Conservation (phyloP, 208 protist species). For the Porcisia deanei region DNA sequence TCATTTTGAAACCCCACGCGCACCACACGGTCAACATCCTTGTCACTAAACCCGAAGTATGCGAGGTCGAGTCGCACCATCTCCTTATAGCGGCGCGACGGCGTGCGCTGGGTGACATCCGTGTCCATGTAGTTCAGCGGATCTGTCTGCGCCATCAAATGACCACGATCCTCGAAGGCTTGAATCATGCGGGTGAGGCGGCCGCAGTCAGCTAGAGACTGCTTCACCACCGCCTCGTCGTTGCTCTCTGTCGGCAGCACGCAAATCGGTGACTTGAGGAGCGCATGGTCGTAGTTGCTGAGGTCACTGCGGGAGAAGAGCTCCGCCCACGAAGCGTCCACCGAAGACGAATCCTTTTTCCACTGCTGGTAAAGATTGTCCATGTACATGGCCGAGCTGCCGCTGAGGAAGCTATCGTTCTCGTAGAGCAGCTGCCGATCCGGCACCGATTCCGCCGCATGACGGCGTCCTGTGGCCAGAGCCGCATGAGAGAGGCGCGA, state of each 20-base stretch:
- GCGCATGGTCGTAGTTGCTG: slow-evolving; percentile 50
- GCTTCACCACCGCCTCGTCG: slow-evolving; percentile 48
- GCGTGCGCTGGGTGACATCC: slow-evolving; percentile 41
- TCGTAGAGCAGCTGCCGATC: slow-evolving; percentile 68
- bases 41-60: slow-evolving; percentile 79
- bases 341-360: slow-evolving; percentile 72
- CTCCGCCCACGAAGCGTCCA: slow-evolving; percentile 74
- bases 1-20: slow-evolving; percentile 78
- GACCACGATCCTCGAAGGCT: slow-evolving; percentile 87
- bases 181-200: slow-evolving; percentile 89
- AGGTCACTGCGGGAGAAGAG: slow-evolving; percentile 54
- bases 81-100: slow-evolving; percentile 59
- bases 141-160: slow-evolving; percentile 81
- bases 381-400: slow-evolving; percentile 80
- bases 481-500: slow-evolving; percentile 7
- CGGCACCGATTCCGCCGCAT: slow-evolving; percentile 30
- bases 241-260: slow-evolving; percentile 49
- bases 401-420: slow-evolving; percentile 87
- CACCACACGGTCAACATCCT: slow-evolving; percentile 72
- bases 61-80: slow-evolving; percentile 74
- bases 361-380: slow-evolving; percentile 83
- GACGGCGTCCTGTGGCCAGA: slow-evolving; percentile 13
- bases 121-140: slow-evolving; percentile 76
- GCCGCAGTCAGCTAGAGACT: slow-evolving; percentile 78
- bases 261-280: slow-evolving; percentile 65